A percentile compares a stretch with the other conserved stretches of the same genome.
Evolutionary conservation across 257 asterid genomes (phyloP).

Genomic region (Penstemon newberryi): DNA sequence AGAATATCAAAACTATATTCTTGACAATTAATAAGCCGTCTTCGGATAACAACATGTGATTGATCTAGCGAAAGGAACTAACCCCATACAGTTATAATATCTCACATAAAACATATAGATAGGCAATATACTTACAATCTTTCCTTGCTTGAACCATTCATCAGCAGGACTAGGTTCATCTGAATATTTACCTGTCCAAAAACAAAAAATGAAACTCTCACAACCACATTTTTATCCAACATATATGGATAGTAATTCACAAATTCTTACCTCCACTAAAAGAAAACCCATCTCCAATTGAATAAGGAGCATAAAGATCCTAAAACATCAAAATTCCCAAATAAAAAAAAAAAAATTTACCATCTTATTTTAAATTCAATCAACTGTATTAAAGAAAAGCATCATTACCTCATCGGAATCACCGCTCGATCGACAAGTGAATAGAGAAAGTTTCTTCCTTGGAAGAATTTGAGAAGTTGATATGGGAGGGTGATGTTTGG

Average conservation of each 20-base stretch:
- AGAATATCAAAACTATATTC: too few species aligned
- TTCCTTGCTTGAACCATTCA: slow-evolving; percentile 84
- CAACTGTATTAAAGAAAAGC: background rate
- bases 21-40: too few species aligned
- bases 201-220: background rate
- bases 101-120: background rate
- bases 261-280: slow-evolving; percentile 78
- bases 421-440: slow-evolving; percentile 50
- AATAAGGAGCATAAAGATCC: slow-evolving; percentile 82
- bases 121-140: slow-evolving; percentile 41
- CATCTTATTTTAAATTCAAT: background rate
- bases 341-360: background rate
- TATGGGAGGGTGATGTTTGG: slow-evolving; percentile 30
- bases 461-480: slow-evolving; percentile 29
- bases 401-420: slow-evolving; percentile 54
- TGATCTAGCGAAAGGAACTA: too few species aligned
- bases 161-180: slow-evolving; percentile 87
- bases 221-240: background rate
- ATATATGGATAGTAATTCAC: background rate
- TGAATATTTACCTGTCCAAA: slow-evolving; percentile 75
- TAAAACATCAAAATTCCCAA: slow-evolving; percentile 24
- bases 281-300: slow-evolving; percentile 86
- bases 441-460: slow-evolving; percentile 26
- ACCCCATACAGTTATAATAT: too few species aligned
- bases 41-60: too few species aligned